Percentiles rank a stretch among this genome's conserved stretches.
phyloP scores from a whole-genome alignment of 495 filamentous ascomycete species.

The Neurospora discreta region DNA sequence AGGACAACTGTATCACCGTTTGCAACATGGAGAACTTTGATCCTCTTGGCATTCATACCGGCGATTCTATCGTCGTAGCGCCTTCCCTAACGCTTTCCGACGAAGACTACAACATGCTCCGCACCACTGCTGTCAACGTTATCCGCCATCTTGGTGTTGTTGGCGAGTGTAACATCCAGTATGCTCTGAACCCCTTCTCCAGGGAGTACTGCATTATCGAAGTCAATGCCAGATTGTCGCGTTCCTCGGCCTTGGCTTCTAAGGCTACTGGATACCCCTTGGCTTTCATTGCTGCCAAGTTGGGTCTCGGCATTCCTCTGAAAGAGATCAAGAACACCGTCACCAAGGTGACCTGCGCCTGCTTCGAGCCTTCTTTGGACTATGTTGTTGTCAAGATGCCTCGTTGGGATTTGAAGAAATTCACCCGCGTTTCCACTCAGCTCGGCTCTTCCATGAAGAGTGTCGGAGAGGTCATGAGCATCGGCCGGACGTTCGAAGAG shows the following conservation, averaged over 20 bases:
- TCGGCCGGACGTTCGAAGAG: constrained; percentile 93
- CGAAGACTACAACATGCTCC: constrained; percentile 98
- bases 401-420: constrained; percentile 97
- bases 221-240: constrained; percentile 92
- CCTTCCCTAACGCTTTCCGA: constrained; percentile 92
- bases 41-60: constrained; percentile 94
- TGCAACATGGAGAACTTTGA: constrained; percentile 99
- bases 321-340: constrained; percentile 96
- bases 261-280: constrained; percentile 96
- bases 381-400: constrained; percentile 99
- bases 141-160: constrained; percentile 95
- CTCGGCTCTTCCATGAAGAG: constrained; percentile 99
- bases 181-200: constrained; percentile 92
- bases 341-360: constrained; percentile 91
- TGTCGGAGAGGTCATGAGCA: constrained; percentile 98
- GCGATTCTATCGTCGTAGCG: constrained; percentile 96
- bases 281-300: constrained; percentile 91
- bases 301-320: constrained; percentile 86
- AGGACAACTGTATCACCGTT: constrained; percentile 98
- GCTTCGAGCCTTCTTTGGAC: constrained; percentile 97
- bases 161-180: constrained; percentile 98
- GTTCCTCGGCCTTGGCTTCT: constrained; percentile 89
- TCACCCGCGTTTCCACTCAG: constrained; percentile 87
- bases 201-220: constrained; percentile 98
- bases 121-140: constrained; percentile 96